Conservation (phyloP, 1,139 yeast species). For the Hansenula lynferdii region DNA sequence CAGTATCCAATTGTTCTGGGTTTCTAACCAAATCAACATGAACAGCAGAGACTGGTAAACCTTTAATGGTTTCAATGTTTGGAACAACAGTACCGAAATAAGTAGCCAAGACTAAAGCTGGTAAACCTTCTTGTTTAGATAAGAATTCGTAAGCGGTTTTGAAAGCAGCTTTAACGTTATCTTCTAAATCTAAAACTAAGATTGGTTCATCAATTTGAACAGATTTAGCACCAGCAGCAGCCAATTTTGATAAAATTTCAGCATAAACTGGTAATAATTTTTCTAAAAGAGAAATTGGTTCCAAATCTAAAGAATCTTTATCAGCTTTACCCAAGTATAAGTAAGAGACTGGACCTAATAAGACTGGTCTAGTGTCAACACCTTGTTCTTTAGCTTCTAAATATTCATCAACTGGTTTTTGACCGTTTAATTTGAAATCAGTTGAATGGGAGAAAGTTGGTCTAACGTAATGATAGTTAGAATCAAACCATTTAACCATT, state of each 20-base stretch:
- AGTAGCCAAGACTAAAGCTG: constrained; percentile 79
- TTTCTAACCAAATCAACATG: constrained; percentile 96
- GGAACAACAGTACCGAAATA: constrained; percentile 99
- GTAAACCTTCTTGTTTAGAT: constrained; percentile 58
- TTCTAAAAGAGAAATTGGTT: constrained; percentile 83
- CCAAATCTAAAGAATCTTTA: constrained; percentile 93
- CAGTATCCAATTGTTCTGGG: constrained; percentile 93
- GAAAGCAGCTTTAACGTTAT: constrained; percentile 77
- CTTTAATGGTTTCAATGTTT: constrained; percentile 84
- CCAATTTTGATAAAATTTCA: constrained; percentile 80
- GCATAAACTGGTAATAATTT: constrained; percentile 91
- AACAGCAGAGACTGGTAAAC: constrained; percentile 90
- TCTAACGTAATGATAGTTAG: constrained; percentile 99
- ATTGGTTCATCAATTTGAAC: constrained; percentile 98
- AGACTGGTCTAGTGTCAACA: constrained; percentile 93
- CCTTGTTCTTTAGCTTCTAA: constrained; percentile 97
- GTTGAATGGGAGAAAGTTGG: constrained; percentile 97
- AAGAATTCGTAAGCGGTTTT: constrained; percentile 78
- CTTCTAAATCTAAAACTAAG: constrained; percentile 90
- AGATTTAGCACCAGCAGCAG: constrained; percentile 90
- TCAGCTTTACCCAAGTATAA: constrained; percentile 96
- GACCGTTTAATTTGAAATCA: constrained; percentile 91
- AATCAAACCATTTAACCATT: constrained; percentile 99
- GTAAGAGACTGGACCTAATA: constrained; percentile 95
- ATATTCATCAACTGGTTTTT: constrained; percentile 96